phyloP scores from a whole-genome alignment of 164 flowering plant species.

The Umbilicus rupestris region DNA sequence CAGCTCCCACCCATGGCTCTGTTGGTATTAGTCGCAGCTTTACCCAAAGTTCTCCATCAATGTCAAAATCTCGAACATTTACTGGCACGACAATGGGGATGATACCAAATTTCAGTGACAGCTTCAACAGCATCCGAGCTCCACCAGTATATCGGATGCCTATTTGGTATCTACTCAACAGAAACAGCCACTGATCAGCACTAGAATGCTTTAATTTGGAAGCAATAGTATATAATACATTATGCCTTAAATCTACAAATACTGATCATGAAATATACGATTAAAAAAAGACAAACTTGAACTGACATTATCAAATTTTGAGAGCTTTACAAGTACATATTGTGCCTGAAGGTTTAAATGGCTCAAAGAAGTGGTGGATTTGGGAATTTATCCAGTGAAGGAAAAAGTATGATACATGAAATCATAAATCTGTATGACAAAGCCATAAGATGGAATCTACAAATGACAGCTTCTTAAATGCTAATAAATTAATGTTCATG shows the following conservation, averaged over 20 bases:
- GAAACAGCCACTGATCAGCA: neutral
- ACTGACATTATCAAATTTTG: neutral
- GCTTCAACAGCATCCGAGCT: slow-evolving; percentile 82
- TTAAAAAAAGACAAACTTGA: neutral
- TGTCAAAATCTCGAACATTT: slow-evolving; percentile 82
- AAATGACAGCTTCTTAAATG: no score
- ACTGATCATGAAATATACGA: neutral
- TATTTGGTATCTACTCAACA: slow-evolving; percentile 65
- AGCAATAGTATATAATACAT: neutral
- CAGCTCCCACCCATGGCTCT: slow-evolving; percentile 96
- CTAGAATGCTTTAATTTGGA: neutral
- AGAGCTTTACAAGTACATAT: no score
- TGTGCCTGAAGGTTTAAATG: no score
- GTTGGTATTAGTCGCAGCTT: slow-evolving; percentile 84
- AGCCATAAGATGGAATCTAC: no score
- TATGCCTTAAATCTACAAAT: neutral
- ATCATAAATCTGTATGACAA: no score
- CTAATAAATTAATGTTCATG: no score
- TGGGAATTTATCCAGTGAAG: no score
- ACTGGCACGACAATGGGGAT: slow-evolving; percentile 79
- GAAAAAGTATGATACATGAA: neutral
- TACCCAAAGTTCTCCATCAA: slow-evolving; percentile 99
- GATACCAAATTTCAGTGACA: slow-evolving; percentile 70
- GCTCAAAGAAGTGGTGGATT: no score
- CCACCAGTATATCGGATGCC: slow-evolving; percentile 94